phyloP scores from a whole-genome alignment of 768 basidiomycete species.

The Lactarius quietus region DNA sequence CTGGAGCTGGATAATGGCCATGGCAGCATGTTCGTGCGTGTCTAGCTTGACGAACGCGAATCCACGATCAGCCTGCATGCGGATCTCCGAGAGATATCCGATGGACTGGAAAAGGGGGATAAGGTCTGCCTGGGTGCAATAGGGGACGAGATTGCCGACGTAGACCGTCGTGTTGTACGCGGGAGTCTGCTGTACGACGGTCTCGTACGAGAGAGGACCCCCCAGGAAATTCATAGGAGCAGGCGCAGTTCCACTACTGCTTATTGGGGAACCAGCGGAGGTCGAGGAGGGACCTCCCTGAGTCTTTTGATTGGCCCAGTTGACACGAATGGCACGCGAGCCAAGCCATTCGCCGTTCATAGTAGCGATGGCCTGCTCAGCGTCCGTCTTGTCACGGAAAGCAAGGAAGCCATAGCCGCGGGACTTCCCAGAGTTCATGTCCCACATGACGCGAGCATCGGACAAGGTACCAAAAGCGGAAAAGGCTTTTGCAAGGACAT shows the following conservation, averaged over 20 bases:
- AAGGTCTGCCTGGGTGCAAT: constrained; percentile 95
- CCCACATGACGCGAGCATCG: constrained; percentile 99
- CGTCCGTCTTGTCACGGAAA: constrained; percentile 98
- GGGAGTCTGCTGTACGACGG: constrained; percentile 91
- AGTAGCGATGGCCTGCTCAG: constrained; percentile 97
- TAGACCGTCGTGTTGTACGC: constrained; percentile 96
- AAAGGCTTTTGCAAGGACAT: constrained; percentile 95
- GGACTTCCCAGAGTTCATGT: constrained; percentile 99
- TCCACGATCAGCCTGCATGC: constrained; percentile 98
- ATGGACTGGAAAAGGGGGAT: constrained; percentile 98
- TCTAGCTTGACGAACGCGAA: constrained; percentile 99
- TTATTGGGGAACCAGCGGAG: constrained; percentile 20
- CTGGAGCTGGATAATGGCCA: constrained; percentile 96
- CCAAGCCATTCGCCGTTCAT: constrained; percentile 99
- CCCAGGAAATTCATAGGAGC: constrained; percentile 90
- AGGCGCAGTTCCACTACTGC: constrained; percentile 57
- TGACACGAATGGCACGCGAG: constrained; percentile 96
- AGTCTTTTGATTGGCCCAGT: constrained; percentile 99
- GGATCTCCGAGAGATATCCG: constrained; percentile 97
- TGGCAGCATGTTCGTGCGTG: constrained; percentile 96
- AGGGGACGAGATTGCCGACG: constrained; percentile 97
- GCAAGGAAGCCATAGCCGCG: constrained; percentile 98
- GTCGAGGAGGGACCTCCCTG: constrained; percentile 50
- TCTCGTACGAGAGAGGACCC: constrained; percentile 85
- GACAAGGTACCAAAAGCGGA: constrained; percentile 94